Evolutionary conservation across 768 basidiomycete genomes (phyloP), one percentile per base, ranked within the genome.

Genomic region (Melanogaster broomeanus): DNA sequence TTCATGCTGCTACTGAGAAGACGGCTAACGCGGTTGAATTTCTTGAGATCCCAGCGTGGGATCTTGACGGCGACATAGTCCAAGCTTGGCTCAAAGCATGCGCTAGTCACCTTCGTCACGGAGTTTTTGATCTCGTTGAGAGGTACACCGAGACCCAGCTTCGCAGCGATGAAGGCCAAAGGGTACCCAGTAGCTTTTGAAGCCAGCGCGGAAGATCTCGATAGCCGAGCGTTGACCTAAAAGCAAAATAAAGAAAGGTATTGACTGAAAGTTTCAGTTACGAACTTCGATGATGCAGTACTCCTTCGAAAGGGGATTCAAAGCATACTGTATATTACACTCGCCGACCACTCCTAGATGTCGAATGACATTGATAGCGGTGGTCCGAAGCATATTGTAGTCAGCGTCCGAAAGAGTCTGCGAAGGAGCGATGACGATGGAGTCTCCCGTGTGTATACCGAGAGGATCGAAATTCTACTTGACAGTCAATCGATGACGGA

Each of bases 151-250:
- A 99, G 88, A 65, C 96, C 96, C 39, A 99, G 84, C 72, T 99
- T 98, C 21, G 96, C 96, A 15, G 96, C 97, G 56, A 97, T 98
- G 76, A 97, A 99, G 2, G 96, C 96, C 48, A 99, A 81, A 2
- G 96, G 96, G 72, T 98, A 98, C 4, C 96, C 96, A 10, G 96
- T 98, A 1, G 96, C 96, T 71, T 99, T 99, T 34, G 97, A 98
- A 10, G 96, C 97, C 18, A 98, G 81, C 2, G 96, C 97, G 24
- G 96, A 98, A 2, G 96, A 99, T 58, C 96, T 89, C 10, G 96
- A 98, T 11, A 98, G 82, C 73, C 96, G 92, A n/a, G 96, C 97
- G 63, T 98, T 97, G 64, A 98, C 87, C 80, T 83, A 44, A 4
- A 19, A 28, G 24, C 28, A 49, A 22, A 8, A 22, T 50, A 3